Conservation (phyloP, 192 early-diverging fungal species). For the Backusella luteola region DNA sequence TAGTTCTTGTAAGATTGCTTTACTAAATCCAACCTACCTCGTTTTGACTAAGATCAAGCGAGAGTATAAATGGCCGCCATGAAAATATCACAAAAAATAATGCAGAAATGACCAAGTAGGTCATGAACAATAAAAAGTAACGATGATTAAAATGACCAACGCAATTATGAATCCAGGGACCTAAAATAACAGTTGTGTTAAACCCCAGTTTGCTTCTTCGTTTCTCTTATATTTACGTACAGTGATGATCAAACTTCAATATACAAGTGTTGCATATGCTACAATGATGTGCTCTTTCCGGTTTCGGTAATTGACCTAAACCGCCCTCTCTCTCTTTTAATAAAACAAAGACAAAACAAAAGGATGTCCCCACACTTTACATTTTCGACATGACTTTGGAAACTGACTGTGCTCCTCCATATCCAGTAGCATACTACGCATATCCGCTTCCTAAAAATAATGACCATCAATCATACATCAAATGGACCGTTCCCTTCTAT, state of each 20-base stretch:
- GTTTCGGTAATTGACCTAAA: constrained; percentile 64
- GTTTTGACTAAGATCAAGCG: constrained; percentile 38
- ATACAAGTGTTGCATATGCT: constrained; percentile 73
- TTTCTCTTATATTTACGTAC: constrained; percentile 15
- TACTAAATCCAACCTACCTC: constrained; percentile 25
- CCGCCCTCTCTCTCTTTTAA: background rate
- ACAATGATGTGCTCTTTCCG: constrained; percentile 80
- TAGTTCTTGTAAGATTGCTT: background rate
- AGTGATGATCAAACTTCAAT: constrained; percentile 73
- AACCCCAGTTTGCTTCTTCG: no score
- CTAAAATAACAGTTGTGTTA: background rate
- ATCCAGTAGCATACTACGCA: constrained; percentile 44
- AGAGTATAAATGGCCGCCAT: constrained; percentile 46
- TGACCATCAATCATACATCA: background rate
- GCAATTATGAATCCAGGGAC: constrained; percentile 82
- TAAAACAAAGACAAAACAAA: background rate
- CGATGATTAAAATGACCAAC: constrained; percentile 77
- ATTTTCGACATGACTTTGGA: constrained; percentile 39
- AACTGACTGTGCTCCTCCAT: constrained; percentile 45
- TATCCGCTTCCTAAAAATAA: constrained; percentile 29
- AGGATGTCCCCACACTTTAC: constrained; percentile 3
- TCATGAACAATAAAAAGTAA: constrained; percentile 72
- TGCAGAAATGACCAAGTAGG: constrained; percentile 49
- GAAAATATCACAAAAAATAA: constrained; percentile 46
- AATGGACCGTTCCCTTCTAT: background rate